A percentile compares a stretch with the other conserved stretches of the same genome.
phyloP scores from a whole-genome alignment of 805 yeast genomes.

The Danielozyma ontarioensis region DNA sequence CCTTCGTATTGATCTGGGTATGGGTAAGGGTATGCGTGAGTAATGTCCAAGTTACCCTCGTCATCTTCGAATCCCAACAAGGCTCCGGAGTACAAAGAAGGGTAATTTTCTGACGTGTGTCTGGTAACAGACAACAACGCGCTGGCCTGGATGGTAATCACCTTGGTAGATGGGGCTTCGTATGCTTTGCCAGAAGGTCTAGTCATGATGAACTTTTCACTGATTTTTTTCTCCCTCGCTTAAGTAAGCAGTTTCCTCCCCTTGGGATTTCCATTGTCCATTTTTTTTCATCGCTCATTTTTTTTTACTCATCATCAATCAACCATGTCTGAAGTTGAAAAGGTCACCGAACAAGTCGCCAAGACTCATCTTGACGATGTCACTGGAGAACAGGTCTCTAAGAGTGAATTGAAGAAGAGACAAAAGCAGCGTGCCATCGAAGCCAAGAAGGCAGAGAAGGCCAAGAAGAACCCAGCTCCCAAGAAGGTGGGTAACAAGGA shows the following conservation, averaged over 20 bases:
- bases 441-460: constrained; percentile 90
- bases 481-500: constrained; percentile 52
- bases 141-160: constrained; percentile 46
- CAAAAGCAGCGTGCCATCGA: constrained; percentile 83
- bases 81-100: constrained; percentile 63
- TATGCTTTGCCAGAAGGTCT: constrained; percentile 11
- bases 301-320: constrained; percentile 2
- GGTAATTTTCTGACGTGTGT: constrained; percentile 60
- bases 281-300: constrained; percentile 1
- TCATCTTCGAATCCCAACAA: constrained; percentile 69
- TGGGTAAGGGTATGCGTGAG: constrained; percentile 70
- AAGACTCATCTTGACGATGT: constrained; percentile 82
- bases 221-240: constrained; percentile 3
- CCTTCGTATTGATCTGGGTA: constrained; percentile 58
- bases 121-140: constrained; percentile 56
- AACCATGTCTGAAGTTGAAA: constrained; percentile 44
- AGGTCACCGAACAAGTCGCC: constrained; percentile 70
- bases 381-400: constrained; percentile 95
- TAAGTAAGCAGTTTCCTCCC: constrained; percentile 1
- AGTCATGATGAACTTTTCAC: constrained; percentile 1
- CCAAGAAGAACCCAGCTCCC: constrained; percentile 53
- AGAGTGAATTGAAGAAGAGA: constrained; percentile 93
- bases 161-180: constrained; percentile 32
- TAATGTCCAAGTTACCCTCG: constrained; percentile 41
- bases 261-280: constrained; percentile 1